Evolutionary conservation across 2,329 filamentous ascomycete species (phyloP).

Genomic region (Exophiala sp.): DNA sequence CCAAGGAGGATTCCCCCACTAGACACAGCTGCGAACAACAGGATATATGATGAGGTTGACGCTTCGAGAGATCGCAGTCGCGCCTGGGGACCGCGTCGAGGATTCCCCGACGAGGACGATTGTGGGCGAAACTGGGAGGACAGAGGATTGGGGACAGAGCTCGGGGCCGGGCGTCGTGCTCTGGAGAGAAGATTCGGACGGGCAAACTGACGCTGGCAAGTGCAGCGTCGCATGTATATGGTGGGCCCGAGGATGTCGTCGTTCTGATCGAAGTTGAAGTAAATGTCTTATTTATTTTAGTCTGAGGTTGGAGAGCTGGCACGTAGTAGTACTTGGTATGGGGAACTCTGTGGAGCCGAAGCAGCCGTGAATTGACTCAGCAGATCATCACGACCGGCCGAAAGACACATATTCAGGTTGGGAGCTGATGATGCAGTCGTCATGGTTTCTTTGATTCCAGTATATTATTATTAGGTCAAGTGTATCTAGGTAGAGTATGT

Average conservation of each 20-base stretch:
- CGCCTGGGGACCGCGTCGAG: background rate
- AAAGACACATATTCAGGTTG: too few relatives aligned
- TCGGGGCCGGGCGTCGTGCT: background rate
- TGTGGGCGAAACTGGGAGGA: background rate
- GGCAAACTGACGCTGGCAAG: constrained; percentile 11
- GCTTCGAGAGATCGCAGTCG: constrained; percentile 8
- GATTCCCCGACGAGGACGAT: background rate
- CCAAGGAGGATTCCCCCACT: constrained; percentile 19
- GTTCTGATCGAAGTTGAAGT: background rate
- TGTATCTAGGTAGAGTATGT: too few relatives aligned
- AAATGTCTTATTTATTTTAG: constrained; percentile 7
- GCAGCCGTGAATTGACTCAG: background rate
- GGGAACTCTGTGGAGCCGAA: background rate
- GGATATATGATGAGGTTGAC: constrained; percentile 20
- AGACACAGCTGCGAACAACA: constrained; percentile 17
- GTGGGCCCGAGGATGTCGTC: constrained; percentile 1
- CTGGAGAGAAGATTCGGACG: constrained; percentile 5
- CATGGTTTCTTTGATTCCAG: too few relatives aligned
- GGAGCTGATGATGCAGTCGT: too few relatives aligned
- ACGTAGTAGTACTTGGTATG: too few relatives aligned
- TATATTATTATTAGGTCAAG: too few relatives aligned
- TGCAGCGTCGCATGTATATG: constrained; percentile 20
- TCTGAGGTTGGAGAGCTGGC: too few relatives aligned
- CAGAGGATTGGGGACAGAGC: background rate
- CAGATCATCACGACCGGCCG: background rate